A percentile compares a stretch with the other conserved stretches of the same genome.
Conservation (phyloP, 2,329 filamentous ascomycete species). For the Aspergillus pseudoglaucus region DNA sequence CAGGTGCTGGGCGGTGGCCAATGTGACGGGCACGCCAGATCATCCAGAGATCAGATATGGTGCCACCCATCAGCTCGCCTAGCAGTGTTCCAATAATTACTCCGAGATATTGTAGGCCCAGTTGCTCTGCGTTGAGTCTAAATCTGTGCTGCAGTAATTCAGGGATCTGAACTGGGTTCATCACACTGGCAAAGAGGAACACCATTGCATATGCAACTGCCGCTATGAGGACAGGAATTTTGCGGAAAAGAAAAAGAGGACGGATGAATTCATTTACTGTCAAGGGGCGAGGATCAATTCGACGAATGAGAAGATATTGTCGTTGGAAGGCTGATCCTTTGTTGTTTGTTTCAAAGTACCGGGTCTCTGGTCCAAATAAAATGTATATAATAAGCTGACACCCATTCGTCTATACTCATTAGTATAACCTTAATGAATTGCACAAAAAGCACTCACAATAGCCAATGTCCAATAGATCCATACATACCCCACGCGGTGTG, state of each 20-base stretch:
- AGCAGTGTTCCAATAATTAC: conserved; percentile 53
- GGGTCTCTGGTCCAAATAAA: conserved; percentile 50
- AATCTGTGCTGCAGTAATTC: conserved; percentile 53
- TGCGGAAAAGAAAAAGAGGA: conserved; percentile 43
- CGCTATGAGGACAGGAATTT: conserved; percentile 46
- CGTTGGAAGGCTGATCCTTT: conserved; percentile 31
- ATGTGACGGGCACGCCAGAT: conserved; percentile 24
- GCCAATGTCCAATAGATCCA: conserved; percentile 56
- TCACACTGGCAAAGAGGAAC: conserved; percentile 49
- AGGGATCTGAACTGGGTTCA: conserved; percentile 54
- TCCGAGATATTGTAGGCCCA: conserved; percentile 53
- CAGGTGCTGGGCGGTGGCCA: conserved; percentile 40
- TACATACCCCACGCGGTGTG: conserved; percentile 46
- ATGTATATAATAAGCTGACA: conserved; percentile 51
- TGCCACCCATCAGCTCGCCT: conserved; percentile 54
- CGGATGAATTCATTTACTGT: conserved; percentile 44
- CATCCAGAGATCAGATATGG: conserved; percentile 53
- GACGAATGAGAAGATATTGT: conserved; percentile 38
- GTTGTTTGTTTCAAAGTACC: conserved; percentile 34
- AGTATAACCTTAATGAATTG: not conserved
- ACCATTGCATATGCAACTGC: conserved; percentile 51
- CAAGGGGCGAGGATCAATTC: conserved; percentile 49
- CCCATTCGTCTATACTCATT: conserved; percentile 42
- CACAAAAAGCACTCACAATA: conserved; percentile 36
- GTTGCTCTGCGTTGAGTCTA: conserved; percentile 50